Conservation (phyloP, 2,329 filamentous ascomycete genomes). For the Chrysoporthe deuterocubensis region DNA sequence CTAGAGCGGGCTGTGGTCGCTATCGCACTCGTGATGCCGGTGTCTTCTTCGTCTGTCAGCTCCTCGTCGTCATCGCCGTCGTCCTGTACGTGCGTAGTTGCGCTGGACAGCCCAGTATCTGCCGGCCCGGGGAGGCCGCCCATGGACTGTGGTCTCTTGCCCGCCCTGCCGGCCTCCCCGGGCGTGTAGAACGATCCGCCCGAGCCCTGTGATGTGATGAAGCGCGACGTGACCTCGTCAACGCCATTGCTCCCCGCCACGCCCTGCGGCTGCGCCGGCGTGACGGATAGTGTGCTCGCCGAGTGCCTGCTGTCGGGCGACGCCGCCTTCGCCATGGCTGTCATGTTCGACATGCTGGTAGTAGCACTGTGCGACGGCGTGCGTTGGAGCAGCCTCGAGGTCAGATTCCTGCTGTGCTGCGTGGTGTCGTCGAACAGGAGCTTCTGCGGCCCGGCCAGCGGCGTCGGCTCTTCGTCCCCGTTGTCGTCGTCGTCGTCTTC, state of each 20-base stretch:
- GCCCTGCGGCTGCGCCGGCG: conserved; percentile 32
- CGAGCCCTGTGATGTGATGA: conserved; percentile 53
- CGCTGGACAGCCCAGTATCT: conserved; percentile 19
- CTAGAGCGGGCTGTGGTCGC: conserved; percentile 29
- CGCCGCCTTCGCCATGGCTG: conserved; percentile 51
- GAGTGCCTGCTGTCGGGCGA: conserved; percentile 37
- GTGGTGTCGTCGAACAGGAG: conserved; percentile 44
- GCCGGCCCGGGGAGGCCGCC: conserved; percentile 40
- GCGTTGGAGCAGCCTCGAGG: conserved; percentile 68
- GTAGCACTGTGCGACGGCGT: conserved; percentile 64
- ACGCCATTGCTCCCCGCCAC: conserved; percentile 48
- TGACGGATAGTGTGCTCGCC: conserved; percentile 40
- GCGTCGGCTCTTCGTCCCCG: conserved; percentile 27
- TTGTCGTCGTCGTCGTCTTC: conserved; percentile 24
- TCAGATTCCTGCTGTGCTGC: conserved; percentile 68
- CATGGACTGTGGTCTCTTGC: conserved; percentile 46
- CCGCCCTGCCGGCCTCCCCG: conserved; percentile 33
- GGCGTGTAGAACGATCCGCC: conserved; percentile 56
- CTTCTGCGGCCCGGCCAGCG: conserved; percentile 30
- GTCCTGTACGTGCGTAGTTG: conserved; percentile 32
- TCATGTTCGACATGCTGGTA: conserved; percentile 67
- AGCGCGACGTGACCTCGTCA: conserved; percentile 61
- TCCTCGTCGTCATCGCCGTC: conserved; percentile 31
- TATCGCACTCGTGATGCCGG: conserved; percentile 40
- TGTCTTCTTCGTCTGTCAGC: conserved; percentile 43